Conservation (phyloP, 371 early-diverging fungal species). For the Mortierella sp. region DNA sequence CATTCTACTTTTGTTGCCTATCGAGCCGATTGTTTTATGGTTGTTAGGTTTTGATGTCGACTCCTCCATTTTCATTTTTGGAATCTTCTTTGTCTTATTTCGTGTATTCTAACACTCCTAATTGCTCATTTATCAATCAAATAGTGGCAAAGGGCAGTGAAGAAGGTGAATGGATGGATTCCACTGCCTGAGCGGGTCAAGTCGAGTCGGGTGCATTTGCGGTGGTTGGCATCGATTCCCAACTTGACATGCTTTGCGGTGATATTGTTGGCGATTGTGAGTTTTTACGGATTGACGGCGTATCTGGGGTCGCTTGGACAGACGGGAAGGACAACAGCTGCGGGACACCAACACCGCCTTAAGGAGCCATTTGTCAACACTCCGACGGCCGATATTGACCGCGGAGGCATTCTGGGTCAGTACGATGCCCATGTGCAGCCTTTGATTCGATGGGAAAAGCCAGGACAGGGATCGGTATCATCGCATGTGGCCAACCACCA, state of each 20-base stretch:
- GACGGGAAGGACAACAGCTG: background rate
- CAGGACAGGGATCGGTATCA: conserved; percentile 18
- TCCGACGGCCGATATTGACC: background rate
- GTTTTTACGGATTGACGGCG: conserved; percentile 12
- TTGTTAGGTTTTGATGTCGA: no score
- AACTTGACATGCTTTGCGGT: conserved; percentile 34
- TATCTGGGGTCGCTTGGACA: conserved; percentile 15
- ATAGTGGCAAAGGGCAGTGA: conserved; percentile 28
- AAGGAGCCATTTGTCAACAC: conserved; percentile 9
- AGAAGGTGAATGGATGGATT: conserved; percentile 4
- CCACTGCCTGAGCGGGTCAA: conserved; percentile 27
- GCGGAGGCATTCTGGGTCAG: conserved; percentile 2
- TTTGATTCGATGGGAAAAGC: conserved; percentile 39
- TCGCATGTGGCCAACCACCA: background rate
- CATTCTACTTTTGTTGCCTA: background rate
- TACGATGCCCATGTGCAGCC: conserved; percentile 52
- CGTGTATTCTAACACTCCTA: background rate
- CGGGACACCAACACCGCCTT: background rate
- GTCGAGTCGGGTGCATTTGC: conserved; percentile 34
- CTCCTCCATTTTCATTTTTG: no score
- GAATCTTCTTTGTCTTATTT: background rate
- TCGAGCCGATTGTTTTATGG: no score
- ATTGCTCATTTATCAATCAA: background rate
- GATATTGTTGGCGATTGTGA: conserved; percentile 28
- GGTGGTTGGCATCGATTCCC: conserved; percentile 50